These are phyloP conservation scores for Tuber borchii DNA, from an alignment of 495 filamentous ascomycete genomes.

Conservation along the genomic window DNA sequence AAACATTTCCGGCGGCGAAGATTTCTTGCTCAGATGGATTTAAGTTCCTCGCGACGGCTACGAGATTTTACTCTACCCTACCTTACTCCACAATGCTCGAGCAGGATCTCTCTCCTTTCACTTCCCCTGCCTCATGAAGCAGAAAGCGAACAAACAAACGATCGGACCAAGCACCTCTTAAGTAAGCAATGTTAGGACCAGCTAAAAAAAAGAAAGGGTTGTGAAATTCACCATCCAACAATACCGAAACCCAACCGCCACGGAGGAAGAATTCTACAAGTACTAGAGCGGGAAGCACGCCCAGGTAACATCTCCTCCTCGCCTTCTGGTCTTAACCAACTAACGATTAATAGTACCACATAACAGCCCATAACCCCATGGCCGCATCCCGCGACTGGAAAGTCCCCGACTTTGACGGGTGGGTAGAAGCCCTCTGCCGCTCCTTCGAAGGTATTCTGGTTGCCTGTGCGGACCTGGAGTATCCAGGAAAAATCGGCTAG, in stretches of 20 bases:
- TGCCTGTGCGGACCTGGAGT: too few species aligned
- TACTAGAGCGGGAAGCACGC: background rate
- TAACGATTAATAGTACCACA: too few species aligned
- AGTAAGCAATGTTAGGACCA: background rate
- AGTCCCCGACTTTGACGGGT: too few species aligned
- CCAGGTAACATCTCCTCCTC: too few species aligned
- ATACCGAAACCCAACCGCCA: background rate
- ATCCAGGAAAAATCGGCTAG: too few species aligned
- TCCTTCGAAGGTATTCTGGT: too few species aligned
- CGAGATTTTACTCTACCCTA: background rate
- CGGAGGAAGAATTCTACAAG: background rate
- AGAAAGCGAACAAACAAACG: background rate
- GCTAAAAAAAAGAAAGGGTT: background rate
- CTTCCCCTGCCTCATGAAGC: background rate
- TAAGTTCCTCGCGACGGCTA: background rate
- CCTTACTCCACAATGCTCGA: background rate
- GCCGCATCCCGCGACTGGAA: too few species aligned
- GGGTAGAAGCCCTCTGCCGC: too few species aligned
- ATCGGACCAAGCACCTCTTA: background rate
- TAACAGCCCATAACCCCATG: too few species aligned
- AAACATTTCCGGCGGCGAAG: background rate
- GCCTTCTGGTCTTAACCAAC: too few species aligned
- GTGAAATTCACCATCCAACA: background rate
- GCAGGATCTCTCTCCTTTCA: background rate
- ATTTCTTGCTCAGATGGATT: background rate